phyloP scores from a whole-genome alignment of 1,139 yeast genomes.

The Pichia sp. region DNA sequence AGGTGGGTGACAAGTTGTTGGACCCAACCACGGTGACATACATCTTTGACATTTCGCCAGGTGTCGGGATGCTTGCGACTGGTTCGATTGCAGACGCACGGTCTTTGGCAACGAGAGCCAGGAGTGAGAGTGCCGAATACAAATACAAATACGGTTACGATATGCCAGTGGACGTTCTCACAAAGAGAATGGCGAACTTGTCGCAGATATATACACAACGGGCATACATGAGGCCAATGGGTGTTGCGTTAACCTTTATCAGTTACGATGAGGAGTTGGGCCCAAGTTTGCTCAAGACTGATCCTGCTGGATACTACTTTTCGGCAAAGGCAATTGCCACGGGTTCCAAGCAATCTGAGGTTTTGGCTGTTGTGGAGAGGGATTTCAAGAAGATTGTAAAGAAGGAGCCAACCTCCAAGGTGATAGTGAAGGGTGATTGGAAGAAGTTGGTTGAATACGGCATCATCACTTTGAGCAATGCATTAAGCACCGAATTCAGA shows the following conservation, averaged over 20 bases:
- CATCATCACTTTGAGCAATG: conserved; percentile 76
- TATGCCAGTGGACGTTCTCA: conserved; percentile 91
- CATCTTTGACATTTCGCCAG: conserved; percentile 74
- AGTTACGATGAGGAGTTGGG: conserved; percentile 86
- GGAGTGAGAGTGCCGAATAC: conserved; percentile 92
- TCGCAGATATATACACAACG: conserved; percentile 95
- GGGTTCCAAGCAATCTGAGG: conserved; percentile 97
- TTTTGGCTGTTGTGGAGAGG: conserved; percentile 86
- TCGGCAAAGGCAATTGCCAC: conserved; percentile 92
- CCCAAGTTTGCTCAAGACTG: conserved; percentile 88
- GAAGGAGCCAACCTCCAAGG: conserved; percentile 19
- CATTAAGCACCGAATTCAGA: conserved; percentile 87
- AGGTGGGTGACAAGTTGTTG: conserved; percentile 89
- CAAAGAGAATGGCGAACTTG: conserved; percentile 92
- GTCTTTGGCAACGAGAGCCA: conserved; percentile 83
- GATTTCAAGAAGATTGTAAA: conserved; percentile 66
- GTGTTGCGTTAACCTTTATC: conserved; percentile 85
- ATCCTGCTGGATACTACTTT: conserved; percentile 94
- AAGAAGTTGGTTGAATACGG: conserved; percentile 85
- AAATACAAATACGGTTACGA: conserved; percentile 92
- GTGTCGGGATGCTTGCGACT: conserved; percentile 87
- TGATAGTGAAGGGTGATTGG: conserved; percentile 76
- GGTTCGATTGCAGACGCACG: conserved; percentile 98
- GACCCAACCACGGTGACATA: conserved; percentile 84
- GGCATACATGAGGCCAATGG: conserved; percentile 98